Evolutionary conservation across 495 filamentous ascomycete genomes (phyloP).

Genomic region (Glarea lozoyensis): DNA sequence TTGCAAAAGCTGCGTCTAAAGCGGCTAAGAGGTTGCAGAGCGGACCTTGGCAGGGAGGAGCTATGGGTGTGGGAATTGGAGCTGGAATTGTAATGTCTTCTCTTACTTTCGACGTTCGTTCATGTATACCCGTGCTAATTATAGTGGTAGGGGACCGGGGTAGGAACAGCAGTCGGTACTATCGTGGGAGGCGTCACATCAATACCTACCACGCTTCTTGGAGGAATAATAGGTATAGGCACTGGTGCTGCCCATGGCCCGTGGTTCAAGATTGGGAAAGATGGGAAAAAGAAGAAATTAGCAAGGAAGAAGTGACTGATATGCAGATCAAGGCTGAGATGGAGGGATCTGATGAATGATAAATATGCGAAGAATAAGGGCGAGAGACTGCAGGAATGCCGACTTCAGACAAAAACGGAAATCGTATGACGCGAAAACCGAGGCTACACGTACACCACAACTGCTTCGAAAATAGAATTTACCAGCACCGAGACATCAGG

Average conservation of each 20-base stretch:
- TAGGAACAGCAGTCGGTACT: slow-evolving; percentile 25
- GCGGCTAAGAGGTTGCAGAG: slow-evolving; percentile 25
- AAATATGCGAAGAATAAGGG: too few relatives aligned
- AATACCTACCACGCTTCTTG: slow-evolving; percentile 25
- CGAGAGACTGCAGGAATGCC: too few relatives aligned
- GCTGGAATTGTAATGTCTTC: neutral
- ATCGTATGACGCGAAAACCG: too few relatives aligned
- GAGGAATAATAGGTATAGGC: slow-evolving; percentile 25
- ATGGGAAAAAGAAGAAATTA: slow-evolving; percentile 16
- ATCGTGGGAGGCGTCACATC: slow-evolving; percentile 25
- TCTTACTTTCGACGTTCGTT: neutral
- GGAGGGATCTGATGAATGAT: too few relatives aligned
- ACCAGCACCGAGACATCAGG: too few relatives aligned
- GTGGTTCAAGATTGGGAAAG: slow-evolving; percentile 24
- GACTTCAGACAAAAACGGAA: too few relatives aligned
- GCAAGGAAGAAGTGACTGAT: too few relatives aligned
- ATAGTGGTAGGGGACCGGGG: slow-evolving; percentile 23
- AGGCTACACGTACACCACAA: too few relatives aligned
- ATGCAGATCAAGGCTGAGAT: slow-evolving; percentile 23
- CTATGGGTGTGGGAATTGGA: slow-evolving; percentile 26
- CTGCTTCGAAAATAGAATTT: too few relatives aligned
- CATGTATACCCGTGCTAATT: too few relatives aligned
- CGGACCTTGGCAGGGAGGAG: slow-evolving; percentile 29
- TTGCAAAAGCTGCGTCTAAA: slow-evolving; percentile 23
- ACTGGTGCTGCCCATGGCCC: slow-evolving; percentile 29